Evolutionary conservation across 495 filamentous ascomycete species (phyloP), one percentile per base, ranked within the genome.

Genomic region (Aspergillus diversus): DNA sequence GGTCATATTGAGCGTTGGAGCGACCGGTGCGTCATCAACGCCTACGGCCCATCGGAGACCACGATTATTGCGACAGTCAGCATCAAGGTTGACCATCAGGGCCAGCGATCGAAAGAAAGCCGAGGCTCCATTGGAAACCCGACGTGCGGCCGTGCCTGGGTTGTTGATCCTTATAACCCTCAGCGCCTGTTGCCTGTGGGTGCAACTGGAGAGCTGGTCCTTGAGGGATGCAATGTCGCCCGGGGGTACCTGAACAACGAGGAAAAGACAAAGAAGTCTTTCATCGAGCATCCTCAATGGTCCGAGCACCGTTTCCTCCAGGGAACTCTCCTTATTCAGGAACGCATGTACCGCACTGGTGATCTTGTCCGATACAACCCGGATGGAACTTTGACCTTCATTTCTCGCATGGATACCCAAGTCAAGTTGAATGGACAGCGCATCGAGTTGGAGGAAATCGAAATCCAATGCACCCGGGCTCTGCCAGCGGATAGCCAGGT

Each of bases 351-450:
- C 57, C 75, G 77, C 35, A 82, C 83, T 33, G 81, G 83, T 32
- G 80, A 84, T 65, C 73, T 86, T 7, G 81, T 81, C 2, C 74
- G 79, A 4, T 87, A 86, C 66, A 82, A 81, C 60, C 70, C 74
- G 7, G 81, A 86, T 63, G 84, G 84, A 3, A 80, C 73, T 2
- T 68, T 87, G 12, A 63, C 62, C 1, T 83, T 80, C 59, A 74
- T 90, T 21, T 84, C 86, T 6, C 81, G 88, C 13, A 84, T 83
- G 55, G 88, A 90, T 55, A 83, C 84, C 13, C 86, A 89, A 63
- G 83, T 89, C 33, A 90, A 90, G 69, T 73, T 90, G 8, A 83
- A 84, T 17, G 88, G 88, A 3, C 86, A 89, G 63, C 78, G 88
- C 5, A 83, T 90, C 59, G 88, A 90, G 59, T 71, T 90, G 9